These are phyloP conservation scores for Leishmania braziliensis DNA, from an alignment of 208 protist species.

Conservation along the genomic window DNA sequence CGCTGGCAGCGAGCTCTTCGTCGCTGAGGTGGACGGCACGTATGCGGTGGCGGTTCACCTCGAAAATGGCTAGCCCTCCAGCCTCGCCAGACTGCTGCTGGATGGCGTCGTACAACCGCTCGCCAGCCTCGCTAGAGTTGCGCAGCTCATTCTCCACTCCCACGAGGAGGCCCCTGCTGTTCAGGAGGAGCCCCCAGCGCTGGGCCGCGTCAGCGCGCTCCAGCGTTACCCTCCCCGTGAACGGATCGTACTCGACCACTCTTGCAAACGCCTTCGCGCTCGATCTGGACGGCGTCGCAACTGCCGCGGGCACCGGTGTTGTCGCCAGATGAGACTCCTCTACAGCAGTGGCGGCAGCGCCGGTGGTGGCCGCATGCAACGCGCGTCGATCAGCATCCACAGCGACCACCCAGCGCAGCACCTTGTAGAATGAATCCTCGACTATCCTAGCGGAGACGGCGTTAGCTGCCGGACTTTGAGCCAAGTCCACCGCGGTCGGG, in stretches of 20 bases:
- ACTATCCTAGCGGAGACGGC: slow-evolving; percentile 34
- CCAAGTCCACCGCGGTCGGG: slow-evolving; percentile 12
- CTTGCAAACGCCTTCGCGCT: slow-evolving; percentile 7
- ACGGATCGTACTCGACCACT: slow-evolving; percentile 32
- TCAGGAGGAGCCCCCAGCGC: slow-evolving; percentile 63
- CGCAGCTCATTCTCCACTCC: slow-evolving; percentile 55
- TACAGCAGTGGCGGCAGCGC: neutral
- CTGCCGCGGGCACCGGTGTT: neutral
- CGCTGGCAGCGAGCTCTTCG: slow-evolving; percentile 9
- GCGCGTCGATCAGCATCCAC: slow-evolving; percentile 48
- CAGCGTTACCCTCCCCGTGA: slow-evolving; percentile 40
- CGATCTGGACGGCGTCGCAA: neutral
- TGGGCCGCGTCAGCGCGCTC: slow-evolving; percentile 32
- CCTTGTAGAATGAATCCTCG: slow-evolving; percentile 50
- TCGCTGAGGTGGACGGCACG: slow-evolving; percentile 16
- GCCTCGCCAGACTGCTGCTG: slow-evolving; percentile 35
- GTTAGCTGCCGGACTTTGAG: slow-evolving; percentile 26
- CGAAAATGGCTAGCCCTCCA: slow-evolving; percentile 41
- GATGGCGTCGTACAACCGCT: slow-evolving; percentile 44
- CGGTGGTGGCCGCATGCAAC: slow-evolving; percentile 9
- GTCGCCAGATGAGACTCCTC: neutral
- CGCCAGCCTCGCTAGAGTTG: slow-evolving; percentile 43
- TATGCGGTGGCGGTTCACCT: slow-evolving; percentile 44
- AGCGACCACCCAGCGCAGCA: slow-evolving; percentile 57
- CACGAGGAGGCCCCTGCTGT: slow-evolving; percentile 40